Base-by-base conservation (phyloP, 495 filamentous ascomycete genomes). In the Neurospora sublineolata region DNA sequence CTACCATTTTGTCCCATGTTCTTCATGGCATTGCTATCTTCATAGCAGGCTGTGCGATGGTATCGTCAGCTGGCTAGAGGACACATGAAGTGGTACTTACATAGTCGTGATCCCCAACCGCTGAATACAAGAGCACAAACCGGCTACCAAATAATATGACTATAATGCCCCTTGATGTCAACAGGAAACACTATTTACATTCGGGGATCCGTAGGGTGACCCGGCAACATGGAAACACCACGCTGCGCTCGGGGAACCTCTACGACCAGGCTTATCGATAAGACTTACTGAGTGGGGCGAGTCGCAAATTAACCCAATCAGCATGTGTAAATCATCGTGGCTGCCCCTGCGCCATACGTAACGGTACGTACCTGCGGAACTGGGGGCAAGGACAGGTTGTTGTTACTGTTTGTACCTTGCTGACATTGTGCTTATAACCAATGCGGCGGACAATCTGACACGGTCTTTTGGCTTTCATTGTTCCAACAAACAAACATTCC, bases 401-500 rank as follows among this genome's bases (percentile, higher is more conserved):
- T 64, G 52, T 64, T 64, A 64, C 52, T 64, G 52, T 64, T 64
- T 64, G 52, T 64, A 64, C 52, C 52, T 64, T 64, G 52, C 52
- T 64, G 52, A 27, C 52, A 33, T 64, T 64, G 52, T 64, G 52
- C 27, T 64, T 64, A 64, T 64, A 64, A 64, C 52, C 52, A 64
- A 64, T 64, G 52, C 52, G 52, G 14, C 52, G 27, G 52, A 64
- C 52, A 64, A 64, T 64, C 52, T 64, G 27, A 64, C 27, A 33
- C 46, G 52, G 12, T 36, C 52, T 33, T 60, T 60, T 64, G 52
- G 7, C 33, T 44, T 42, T 70, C 41, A 46, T 46, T 70, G 38
- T 70, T 60, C 68, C 64, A 70, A 73, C 72, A 71, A 73, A 64
- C 72, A 44, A 68, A 70, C 76, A 52, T 72, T 70, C 40, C 39